A percentile compares a stretch with the other conserved stretches of the same genome.
Evolutionary conservation across 2,329 filamentous ascomycete genomes (phyloP).

Genomic region (Xylaria sp.): DNA sequence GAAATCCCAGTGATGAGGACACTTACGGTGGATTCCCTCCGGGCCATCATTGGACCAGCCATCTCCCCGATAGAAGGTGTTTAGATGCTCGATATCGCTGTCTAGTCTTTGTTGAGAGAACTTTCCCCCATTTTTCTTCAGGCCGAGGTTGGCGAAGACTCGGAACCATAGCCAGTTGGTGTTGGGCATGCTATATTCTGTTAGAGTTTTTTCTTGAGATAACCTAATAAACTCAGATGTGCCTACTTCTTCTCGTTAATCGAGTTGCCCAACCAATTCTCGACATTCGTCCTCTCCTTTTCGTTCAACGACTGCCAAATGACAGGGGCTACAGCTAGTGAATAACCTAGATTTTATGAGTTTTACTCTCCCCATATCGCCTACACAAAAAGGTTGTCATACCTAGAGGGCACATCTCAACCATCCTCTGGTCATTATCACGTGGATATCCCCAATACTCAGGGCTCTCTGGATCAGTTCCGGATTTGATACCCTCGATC

Average conservation of each 20-base stretch:
- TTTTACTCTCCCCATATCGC: constrained; percentile 1
- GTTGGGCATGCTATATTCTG: constrained; percentile 66
- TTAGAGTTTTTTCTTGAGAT: constrained; percentile 21
- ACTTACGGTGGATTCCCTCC: constrained; percentile 70
- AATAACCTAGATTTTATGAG: constrained; percentile 56
- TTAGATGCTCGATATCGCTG: constrained; percentile 76
- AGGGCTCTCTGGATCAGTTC: constrained; percentile 70
- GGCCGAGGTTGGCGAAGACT: constrained; percentile 79
- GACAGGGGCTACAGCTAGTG: constrained; percentile 69
- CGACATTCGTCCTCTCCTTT: constrained; percentile 68
- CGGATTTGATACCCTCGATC: constrained; percentile 72
- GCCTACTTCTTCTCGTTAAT: constrained; percentile 76
- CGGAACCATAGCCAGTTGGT: constrained; percentile 81
- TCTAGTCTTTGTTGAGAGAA: constrained; percentile 74
- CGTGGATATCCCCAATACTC: constrained; percentile 81
- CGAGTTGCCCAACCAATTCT: constrained; percentile 72
- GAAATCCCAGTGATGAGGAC: background rate
- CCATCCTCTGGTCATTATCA: constrained; percentile 82
- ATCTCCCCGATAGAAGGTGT: constrained; percentile 81
- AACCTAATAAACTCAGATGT: background rate
- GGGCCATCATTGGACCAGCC: constrained; percentile 86
- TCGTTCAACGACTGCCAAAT: constrained; percentile 71
- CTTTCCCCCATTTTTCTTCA: constrained; percentile 74
- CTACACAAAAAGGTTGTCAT: constrained; percentile 15
- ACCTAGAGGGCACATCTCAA: constrained; percentile 81